These are phyloP conservation scores for Fusarium sterilihyphosum DNA, from an alignment of 2,329 filamentous ascomycete species.

Conservation along the genomic window DNA sequence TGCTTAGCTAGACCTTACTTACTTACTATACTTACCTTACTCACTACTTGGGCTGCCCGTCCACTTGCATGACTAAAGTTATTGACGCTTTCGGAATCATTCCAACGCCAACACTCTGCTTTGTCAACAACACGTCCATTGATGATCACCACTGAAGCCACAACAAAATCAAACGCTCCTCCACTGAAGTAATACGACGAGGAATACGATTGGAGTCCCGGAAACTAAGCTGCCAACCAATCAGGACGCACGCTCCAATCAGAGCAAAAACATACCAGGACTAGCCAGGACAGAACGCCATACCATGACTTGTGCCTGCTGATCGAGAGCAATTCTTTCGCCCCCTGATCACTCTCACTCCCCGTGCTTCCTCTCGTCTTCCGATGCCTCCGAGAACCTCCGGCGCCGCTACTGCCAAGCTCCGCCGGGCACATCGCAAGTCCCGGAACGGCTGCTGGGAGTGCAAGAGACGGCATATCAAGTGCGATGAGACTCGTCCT, in stretches of 20 bases:
- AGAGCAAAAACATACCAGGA: neutral
- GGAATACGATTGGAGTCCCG: neutral
- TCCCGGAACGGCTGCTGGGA: slow-evolving; percentile 54
- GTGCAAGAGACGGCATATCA: slow-evolving; percentile 54
- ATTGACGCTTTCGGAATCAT: neutral
- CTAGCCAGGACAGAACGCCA: neutral
- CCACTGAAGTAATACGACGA: neutral
- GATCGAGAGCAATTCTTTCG: slow-evolving; percentile 4
- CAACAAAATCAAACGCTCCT: neutral
- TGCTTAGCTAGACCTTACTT: too few species aligned
- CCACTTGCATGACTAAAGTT: neutral
- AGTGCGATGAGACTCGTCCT: slow-evolving; percentile 55
- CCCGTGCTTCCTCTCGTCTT: neutral
- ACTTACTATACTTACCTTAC: neutral
- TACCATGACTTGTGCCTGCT: slow-evolving; percentile 9
- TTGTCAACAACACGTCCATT: neutral
- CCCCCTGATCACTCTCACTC: neutral
- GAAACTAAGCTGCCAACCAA: neutral
- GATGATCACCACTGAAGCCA: neutral
- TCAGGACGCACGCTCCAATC: neutral
- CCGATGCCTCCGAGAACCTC: slow-evolving; percentile 34
- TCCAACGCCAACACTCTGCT: neutral
- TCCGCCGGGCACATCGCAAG: slow-evolving; percentile 52
- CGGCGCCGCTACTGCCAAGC: slow-evolving; percentile 39
- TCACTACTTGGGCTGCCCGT: neutral